Conservation (phyloP, 345 rosid genomes). For the Syzygium aromaticum region DNA sequence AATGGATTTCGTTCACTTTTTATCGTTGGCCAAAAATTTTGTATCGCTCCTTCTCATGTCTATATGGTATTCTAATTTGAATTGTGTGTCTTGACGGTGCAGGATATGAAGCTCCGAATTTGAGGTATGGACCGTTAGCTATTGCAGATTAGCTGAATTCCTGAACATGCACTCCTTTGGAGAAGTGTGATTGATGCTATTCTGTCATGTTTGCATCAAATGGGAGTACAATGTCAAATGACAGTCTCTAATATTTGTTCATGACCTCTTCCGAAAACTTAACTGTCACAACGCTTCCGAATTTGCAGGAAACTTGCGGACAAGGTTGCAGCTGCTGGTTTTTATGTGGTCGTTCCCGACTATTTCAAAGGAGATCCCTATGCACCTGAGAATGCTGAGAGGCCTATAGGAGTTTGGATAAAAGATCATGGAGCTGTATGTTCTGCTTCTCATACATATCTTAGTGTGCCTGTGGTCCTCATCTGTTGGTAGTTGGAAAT, state of each 20-base stretch:
- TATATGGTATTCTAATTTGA: not conserved
- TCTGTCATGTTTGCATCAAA: not conserved
- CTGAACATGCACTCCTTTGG: not conserved
- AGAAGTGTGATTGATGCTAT: not conserved
- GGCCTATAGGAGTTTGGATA: conserved; percentile 43
- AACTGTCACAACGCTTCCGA: not conserved
- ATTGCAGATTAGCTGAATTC: not conserved
- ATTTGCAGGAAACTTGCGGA: conserved; percentile 60
- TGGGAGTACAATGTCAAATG: not conserved
- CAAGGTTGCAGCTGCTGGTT: conserved; percentile 72
- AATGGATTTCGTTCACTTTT: not conserved
- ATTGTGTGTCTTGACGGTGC: conserved; percentile 1
- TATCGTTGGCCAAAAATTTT: not conserved
- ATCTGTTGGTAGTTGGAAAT: not conserved
- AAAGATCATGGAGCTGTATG: conserved; percentile 61
- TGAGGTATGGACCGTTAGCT: conserved; percentile 34
- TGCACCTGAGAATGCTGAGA: conserved; percentile 24
- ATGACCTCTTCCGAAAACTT: not conserved
- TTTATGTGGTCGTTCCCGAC: conserved; percentile 62
- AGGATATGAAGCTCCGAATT: conserved; percentile 83
- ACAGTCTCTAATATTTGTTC: not conserved
- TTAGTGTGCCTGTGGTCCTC: not conserved
- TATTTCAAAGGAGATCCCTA: conserved; percentile 58
- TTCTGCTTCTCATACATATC: conserved; percentile 3
- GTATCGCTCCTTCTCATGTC: not conserved